Base-by-base conservation (phyloP, 805 yeast species). In the Zygotorulaspora chibaensis region DNA sequence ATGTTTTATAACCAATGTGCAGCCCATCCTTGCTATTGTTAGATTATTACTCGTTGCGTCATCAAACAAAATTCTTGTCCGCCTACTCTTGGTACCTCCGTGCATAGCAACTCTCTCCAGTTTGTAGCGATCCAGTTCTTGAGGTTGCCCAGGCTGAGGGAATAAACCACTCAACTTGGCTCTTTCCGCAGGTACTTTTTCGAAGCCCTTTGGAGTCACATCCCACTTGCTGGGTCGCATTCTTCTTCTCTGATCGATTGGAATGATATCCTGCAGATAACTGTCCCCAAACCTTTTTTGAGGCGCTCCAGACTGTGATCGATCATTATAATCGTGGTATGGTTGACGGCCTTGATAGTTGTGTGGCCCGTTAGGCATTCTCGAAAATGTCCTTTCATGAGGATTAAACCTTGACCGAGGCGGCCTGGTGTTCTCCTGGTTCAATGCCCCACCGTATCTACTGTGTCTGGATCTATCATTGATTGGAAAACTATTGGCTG, bases 121-220 rank as follows among this genome's bases (percentile, higher is more conserved):
- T 27, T 72, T 8, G 8, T 37, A 40, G 7, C 60, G 58, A 43
- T 67, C 69, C 25, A 67, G 46, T 13, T 56, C 57, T 47, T 56
- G 61, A 0, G 80, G 80, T 51, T 72, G 74, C 3, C 89, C 89
- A 1, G 93, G 91, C 13, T 77, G 69, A 2, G 90, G 87, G 56
- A 87, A 88, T 2, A 86, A 63, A 0, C 96, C 96, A 1, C 87
- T 77, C 13, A 84, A 67, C 56, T 87, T 88, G 5, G 93, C 95
- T 48, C 83, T 71, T 50, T 81, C 86, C 0, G 93, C 84, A 1
- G 85, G 75, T 1, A 84, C 80, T 6, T 77, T 75, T 57, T 86
- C 93, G 59, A 84, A 84, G 0, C 87, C 91, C 50, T 72, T 71
- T 1, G 95, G 89, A 28, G 74, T 72, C 18, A 76, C 68, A 41